These are phyloP conservation scores for Lachnellula suecica DNA, from an alignment of 2,329 filamentous ascomycete genomes.

Conservation along the genomic window DNA sequence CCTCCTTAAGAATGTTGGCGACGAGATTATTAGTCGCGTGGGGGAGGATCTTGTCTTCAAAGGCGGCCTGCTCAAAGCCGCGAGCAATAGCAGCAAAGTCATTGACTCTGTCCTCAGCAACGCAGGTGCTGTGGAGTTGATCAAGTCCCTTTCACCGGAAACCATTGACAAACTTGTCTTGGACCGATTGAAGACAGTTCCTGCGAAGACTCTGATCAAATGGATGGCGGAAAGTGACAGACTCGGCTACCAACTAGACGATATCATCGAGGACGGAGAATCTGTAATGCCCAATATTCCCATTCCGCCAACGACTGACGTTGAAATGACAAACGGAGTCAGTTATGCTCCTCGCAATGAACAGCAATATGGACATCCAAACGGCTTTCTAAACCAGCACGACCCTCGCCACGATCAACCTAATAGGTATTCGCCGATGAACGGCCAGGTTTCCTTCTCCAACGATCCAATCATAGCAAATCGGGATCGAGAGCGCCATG, in stretches of 20 bases:
- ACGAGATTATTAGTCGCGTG: slow-evolving; percentile 20
- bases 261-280: slow-evolving; percentile 27
- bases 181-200: slow-evolving; percentile 20
- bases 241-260: slow-evolving; percentile 28
- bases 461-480: slow-evolving; percentile 8
- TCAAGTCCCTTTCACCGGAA: slow-evolving; percentile 13
- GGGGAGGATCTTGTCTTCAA: slow-evolving; percentile 21
- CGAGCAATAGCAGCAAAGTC: slow-evolving; percentile 14
- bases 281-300: slow-evolving; percentile 16
- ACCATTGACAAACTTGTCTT: slow-evolving; percentile 20
- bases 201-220: slow-evolving; percentile 22
- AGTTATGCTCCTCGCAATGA: background rate
- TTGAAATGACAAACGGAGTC: slow-evolving; percentile 7
- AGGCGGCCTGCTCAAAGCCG: slow-evolving; percentile 14
- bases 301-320: slow-evolving; percentile 1
- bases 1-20: slow-evolving; percentile 24
- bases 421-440: background rate
- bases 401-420: background rate
- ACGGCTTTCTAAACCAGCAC: background rate
- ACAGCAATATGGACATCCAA: background rate
- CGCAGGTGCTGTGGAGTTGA: slow-evolving; percentile 13
- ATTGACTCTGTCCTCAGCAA: slow-evolving; percentile 18
- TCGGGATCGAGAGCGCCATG: slow-evolving; percentile 9
- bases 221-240: slow-evolving; percentile 26
- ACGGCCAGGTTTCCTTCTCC: background rate